These are phyloP conservation scores for Chrysoporthe puriensis DNA, from an alignment of 2,329 filamentous ascomycete species.

Conservation along the genomic window DNA sequence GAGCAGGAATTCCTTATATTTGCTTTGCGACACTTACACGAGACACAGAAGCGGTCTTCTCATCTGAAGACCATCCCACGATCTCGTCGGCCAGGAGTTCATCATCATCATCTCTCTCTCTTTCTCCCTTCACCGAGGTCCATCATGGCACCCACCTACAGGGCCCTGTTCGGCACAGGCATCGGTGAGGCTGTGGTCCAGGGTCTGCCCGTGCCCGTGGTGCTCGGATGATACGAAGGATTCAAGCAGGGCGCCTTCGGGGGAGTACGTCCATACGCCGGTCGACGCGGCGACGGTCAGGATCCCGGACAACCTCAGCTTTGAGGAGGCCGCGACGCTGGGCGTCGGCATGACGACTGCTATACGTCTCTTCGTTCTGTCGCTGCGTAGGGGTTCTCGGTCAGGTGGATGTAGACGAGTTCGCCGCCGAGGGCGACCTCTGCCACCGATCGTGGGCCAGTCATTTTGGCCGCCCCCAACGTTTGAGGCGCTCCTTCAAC, in stretches of 20 bases:
- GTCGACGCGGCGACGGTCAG: conserved; percentile 45
- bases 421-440: too few relatives aligned
- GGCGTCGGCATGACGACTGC: conserved; percentile 48
- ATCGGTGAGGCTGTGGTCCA: conserved; percentile 13
- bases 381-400: too few relatives aligned
- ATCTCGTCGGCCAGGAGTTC: neutral
- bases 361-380: conserved; percentile 31
- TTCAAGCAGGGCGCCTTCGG: conserved; percentile 49
- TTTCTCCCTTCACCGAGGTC: neutral
- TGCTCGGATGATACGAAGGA: conserved; percentile 30
- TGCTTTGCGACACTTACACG: too few relatives aligned
- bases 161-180: conserved; percentile 13
- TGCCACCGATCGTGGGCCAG: too few relatives aligned
- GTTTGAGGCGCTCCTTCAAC: too few relatives aligned
- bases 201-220: conserved; percentile 13
- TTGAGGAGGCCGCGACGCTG: conserved; percentile 50
- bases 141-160: conserved; percentile 17
- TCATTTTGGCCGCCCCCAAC: too few relatives aligned
- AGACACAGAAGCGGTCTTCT: too few relatives aligned
- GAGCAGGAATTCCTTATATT: neutral
- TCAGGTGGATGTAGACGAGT: too few relatives aligned
- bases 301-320: conserved; percentile 49
- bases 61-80: too few relatives aligned
- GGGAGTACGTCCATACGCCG: conserved; percentile 43
- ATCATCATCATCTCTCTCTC: neutral